Conservation (phyloP, 2,329 filamentous ascomycete species). For the Phialocephala subalpina region DNA sequence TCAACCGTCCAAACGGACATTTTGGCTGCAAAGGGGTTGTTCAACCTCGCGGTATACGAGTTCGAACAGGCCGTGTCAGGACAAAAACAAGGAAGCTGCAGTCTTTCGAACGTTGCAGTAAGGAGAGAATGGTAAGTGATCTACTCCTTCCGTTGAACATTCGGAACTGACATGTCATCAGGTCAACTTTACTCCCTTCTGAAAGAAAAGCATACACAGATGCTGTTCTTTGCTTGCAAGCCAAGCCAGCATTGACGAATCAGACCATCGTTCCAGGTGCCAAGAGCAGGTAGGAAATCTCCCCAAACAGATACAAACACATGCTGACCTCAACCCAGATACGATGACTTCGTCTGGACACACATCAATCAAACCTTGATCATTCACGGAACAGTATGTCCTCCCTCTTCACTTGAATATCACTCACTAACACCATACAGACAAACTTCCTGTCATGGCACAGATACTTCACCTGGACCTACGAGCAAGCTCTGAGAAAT, state of each 20-base stretch:
- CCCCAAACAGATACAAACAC: not conserved
- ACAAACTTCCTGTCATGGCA: conserved; percentile 53
- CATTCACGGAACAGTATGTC: conserved; percentile 41
- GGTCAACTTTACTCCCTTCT: conserved; percentile 30
- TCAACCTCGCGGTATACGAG: conserved; percentile 45
- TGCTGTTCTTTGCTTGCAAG: conserved; percentile 49
- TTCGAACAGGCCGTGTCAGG: conserved; percentile 23
- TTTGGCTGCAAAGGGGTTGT: conserved; percentile 44
- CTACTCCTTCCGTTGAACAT: not conserved
- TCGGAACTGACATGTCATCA: conserved; percentile 14
- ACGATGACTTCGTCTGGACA: conserved; percentile 48
- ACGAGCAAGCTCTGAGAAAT: conserved; percentile 51
- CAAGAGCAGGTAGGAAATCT: conserved; percentile 30
- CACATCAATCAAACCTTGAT: conserved; percentile 47
- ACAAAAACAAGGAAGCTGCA: conserved; percentile 40
- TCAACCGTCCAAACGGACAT: conserved; percentile 41
- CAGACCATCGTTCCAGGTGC: conserved; percentile 40
- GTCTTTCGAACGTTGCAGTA: conserved; percentile 47
- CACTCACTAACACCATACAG: conserved; percentile 14
- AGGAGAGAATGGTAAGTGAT: conserved; percentile 52
- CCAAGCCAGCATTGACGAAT: conserved; percentile 44
- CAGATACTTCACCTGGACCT: conserved; percentile 51
- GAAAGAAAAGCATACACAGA: conserved; percentile 45
- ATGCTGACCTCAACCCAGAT: conserved; percentile 32
- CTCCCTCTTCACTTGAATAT: not conserved